Percentiles rank a stretch among this genome's conserved stretches.
Conservation (phyloP, 176 grass and related monocot genomes). For the Hsuehochloa calcarea region DNA sequence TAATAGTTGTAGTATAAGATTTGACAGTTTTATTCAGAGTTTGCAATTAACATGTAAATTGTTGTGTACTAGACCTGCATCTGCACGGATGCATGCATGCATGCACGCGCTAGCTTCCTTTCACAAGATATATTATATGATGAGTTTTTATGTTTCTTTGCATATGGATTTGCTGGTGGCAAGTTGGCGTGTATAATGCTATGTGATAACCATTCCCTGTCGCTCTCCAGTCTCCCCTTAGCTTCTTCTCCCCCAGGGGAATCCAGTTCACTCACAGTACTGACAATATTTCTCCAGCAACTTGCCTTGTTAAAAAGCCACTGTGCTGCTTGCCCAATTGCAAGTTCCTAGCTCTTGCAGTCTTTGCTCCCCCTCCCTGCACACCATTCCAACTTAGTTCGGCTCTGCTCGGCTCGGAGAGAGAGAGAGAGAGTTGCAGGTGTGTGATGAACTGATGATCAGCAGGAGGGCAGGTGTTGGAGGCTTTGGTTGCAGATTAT, state of each 20-base stretch:
- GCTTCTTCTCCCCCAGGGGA: neutral
- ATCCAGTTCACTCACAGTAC: constrained; percentile 32
- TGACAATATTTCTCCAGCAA: neutral
- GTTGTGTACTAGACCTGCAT: neutral
- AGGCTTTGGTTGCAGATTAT: neutral
- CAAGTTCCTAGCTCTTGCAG: neutral
- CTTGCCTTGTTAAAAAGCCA: constrained; percentile 24
- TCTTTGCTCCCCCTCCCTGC: no score
- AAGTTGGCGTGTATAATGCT: neutral
- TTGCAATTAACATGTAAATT: neutral
- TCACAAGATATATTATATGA: neutral
- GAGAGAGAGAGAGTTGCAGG: neutral
- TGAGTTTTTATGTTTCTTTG: neutral
- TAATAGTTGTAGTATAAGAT: neutral
- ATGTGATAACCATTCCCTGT: constrained; percentile 37
- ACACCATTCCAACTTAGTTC: neutral
- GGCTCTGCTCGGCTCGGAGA: neutral
- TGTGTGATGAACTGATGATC: neutral
- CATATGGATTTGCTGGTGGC: neutral
- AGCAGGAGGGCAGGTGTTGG: neutral
- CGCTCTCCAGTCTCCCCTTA: constrained; percentile 12
- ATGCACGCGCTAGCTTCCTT: neutral
- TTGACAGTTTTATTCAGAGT: neutral
- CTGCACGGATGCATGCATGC: neutral
- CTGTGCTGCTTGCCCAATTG: neutral